Percentiles rank a stretch among this genome's conserved stretches.
Evolutionary conservation across 768 basidiomycete species (phyloP).

Genomic region (Leccinum incarnatum): DNA sequence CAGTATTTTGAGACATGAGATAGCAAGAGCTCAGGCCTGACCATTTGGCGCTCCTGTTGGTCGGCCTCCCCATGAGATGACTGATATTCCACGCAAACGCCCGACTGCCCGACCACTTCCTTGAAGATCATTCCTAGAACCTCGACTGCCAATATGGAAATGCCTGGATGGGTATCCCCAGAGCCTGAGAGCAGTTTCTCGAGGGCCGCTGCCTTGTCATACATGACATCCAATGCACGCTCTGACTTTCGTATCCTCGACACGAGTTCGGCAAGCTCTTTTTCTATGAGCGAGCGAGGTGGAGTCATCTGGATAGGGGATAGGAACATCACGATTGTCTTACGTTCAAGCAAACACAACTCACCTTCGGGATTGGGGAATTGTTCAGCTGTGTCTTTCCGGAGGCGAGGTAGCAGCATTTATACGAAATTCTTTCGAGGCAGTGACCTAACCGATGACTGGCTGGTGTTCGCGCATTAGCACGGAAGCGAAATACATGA

Average conservation of each 20-base stretch:
- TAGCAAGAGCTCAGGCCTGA: slow-evolving; percentile 32
- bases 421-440: slow-evolving; percentile 14
- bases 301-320: slow-evolving; percentile 9
- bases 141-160: slow-evolving; percentile 27
- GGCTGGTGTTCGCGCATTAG: background rate
- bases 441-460: background rate
- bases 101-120: slow-evolving; percentile 13
- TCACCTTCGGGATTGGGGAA: slow-evolving; percentile 10
- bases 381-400: background rate
- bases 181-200: slow-evolving; percentile 6
- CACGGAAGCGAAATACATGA: slow-evolving; percentile 10
- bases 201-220: slow-evolving; percentile 15
- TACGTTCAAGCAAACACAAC: background rate
- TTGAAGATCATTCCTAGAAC: slow-evolving; percentile 27
- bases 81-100: background rate
- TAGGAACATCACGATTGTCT: background rate
- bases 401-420: background rate
- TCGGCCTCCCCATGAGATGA: slow-evolving; percentile 1
- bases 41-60: slow-evolving; percentile 8
- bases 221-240: slow-evolving; percentile 17
- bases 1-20: slow-evolving; percentile 44
- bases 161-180: background rate
- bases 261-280: slow-evolving; percentile 19
- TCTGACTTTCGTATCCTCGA: slow-evolving; percentile 21
- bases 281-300: slow-evolving; percentile 4